Conservation (phyloP, 805 yeast species). For the Wickerhamomyces ciferrii region DNA sequence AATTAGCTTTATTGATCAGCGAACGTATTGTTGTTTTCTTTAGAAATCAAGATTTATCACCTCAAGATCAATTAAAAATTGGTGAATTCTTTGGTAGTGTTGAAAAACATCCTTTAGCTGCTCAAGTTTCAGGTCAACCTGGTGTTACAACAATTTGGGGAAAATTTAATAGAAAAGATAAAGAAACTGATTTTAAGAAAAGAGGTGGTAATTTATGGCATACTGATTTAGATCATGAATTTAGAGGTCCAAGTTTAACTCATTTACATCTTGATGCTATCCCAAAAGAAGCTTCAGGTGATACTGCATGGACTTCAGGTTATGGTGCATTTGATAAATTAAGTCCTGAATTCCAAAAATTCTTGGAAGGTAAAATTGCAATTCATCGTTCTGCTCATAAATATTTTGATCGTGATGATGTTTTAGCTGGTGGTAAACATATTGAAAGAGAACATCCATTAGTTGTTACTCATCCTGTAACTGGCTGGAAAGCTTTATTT, state of each 20-base stretch:
- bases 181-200: constrained; percentile 19
- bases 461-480: constrained; percentile 56
- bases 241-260: constrained; percentile 50
- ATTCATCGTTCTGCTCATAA: constrained; percentile 35
- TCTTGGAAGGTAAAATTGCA: constrained; percentile 48
- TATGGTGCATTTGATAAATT: constrained; percentile 53
- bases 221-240: constrained; percentile 51
- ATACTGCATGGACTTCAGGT: constrained; percentile 54
- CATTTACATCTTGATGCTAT: constrained; percentile 47
- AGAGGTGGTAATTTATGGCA: constrained; percentile 35
- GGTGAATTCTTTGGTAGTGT: constrained; percentile 42
- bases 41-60: constrained; percentile 40
- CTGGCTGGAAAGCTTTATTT: constrained; percentile 55
- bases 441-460: constrained; percentile 52
- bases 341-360: constrained; percentile 43
- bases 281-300: constrained; percentile 44
- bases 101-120: constrained; percentile 33
- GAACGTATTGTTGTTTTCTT: constrained; percentile 46
- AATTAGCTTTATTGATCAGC: constrained; percentile 40
- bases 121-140: constrained; percentile 29
- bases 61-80: constrained; percentile 36
- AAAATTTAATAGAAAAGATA: constrained; percentile 23
- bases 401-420: constrained; percentile 34
- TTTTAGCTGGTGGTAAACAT: constrained; percentile 37
- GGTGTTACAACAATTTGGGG: constrained; percentile 33